phyloP scores from a whole-genome alignment of 768 basidiomycete species.

The Psilocybe subaeruginosa region DNA sequence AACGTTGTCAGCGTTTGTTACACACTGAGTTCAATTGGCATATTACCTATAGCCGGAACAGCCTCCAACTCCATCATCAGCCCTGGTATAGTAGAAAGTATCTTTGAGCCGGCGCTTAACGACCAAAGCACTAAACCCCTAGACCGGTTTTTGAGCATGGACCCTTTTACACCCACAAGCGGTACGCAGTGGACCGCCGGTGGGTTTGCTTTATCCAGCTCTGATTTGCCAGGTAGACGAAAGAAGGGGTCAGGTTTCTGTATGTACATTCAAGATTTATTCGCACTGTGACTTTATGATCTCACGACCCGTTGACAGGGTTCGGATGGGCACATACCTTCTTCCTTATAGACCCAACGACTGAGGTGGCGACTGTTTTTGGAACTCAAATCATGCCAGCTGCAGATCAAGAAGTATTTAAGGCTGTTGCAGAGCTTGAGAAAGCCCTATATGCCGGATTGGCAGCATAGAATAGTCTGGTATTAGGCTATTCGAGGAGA shows the following conservation, averaged over 20 bases:
- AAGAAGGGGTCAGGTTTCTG: constrained; percentile 34
- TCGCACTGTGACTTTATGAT: not conserved
- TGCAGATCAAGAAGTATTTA: constrained; percentile 23
- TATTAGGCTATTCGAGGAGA: no score
- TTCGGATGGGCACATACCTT: constrained; percentile 38
- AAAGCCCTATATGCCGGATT: constrained; percentile 27
- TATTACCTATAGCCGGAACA: not conserved
- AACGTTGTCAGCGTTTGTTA: not conserved
- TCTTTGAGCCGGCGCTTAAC: constrained; percentile 25
- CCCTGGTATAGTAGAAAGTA: constrained; percentile 7
- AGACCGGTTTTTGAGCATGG: not conserved
- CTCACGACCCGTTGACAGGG: constrained; percentile 21
- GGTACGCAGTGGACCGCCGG: constrained; percentile 28
- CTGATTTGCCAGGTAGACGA: constrained; percentile 28
- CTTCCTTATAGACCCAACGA: constrained; percentile 35
- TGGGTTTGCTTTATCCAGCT: constrained; percentile 28
- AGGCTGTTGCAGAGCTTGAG: constrained; percentile 27
- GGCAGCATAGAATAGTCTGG: not conserved
- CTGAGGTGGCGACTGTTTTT: constrained; percentile 36
- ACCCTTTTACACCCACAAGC: not conserved
- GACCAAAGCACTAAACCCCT: constrained; percentile 4
- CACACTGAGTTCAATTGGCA: not conserved
- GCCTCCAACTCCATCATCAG: constrained; percentile 10
- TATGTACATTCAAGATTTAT: constrained; percentile 19
- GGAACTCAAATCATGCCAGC: constrained; percentile 35